These are phyloP conservation scores for Diplodia corticola DNA, from an alignment of 2,329 filamentous ascomycete species.

Conservation along the genomic window DNA sequence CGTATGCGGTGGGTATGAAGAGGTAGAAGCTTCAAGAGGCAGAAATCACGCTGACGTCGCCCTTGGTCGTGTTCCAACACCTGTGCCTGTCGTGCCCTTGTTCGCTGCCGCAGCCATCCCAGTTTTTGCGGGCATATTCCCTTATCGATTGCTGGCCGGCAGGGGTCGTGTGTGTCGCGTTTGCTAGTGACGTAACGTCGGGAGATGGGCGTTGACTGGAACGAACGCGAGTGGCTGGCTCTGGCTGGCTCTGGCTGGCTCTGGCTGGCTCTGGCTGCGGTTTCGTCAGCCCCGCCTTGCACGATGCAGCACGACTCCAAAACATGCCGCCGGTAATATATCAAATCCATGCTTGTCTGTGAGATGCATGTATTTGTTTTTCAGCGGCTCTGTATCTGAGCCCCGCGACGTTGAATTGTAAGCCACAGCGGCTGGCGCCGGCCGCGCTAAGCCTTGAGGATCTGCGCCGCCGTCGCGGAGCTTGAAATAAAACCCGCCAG, in stretches of 20 bases:
- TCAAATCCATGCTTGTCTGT: neutral
- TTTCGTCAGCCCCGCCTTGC: neutral
- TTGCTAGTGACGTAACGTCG: neutral
- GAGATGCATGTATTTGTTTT: neutral
- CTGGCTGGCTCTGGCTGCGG: too few species aligned
- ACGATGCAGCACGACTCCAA: neutral
- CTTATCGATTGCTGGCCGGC: neutral
- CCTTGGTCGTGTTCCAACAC: neutral
- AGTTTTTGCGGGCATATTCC: neutral
- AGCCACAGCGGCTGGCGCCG: constrained; percentile 5
- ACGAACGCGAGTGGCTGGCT: too few species aligned
- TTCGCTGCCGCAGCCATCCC: constrained; percentile 1
- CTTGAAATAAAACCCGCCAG: neutral
- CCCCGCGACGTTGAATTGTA: neutral
- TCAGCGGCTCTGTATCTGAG: neutral
- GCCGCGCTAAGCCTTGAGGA: neutral
- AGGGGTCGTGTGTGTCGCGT: neutral
- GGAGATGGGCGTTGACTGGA: neutral
- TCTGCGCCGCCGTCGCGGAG: neutral
- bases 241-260: too few species aligned
- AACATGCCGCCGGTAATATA: neutral
- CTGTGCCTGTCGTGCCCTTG: neutral
- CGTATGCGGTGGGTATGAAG: neutral
- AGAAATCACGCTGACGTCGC: neutral
- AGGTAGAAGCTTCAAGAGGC: neutral